Percentiles rank a stretch among this genome's conserved stretches.
Evolutionary conservation across 331 rosid genomes (phyloP).

Genomic region (Pyrus hybrid): DNA sequence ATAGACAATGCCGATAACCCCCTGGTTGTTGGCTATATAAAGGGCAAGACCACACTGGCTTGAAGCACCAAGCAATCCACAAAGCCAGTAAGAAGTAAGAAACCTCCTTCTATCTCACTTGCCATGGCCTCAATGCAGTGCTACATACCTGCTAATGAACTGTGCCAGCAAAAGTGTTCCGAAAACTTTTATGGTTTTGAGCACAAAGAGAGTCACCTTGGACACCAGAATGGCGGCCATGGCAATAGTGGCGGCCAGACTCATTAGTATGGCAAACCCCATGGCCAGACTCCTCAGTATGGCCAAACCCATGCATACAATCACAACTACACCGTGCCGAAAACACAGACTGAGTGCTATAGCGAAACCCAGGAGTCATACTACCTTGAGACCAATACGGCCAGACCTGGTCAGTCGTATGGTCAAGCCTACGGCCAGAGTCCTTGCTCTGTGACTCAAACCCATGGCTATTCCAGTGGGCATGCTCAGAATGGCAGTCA

Average conservation of each 20-base stretch:
- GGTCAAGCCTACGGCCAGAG: not conserved
- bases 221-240: not conserved
- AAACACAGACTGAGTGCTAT: not conserved
- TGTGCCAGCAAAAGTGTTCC: not conserved
- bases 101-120: not conserved
- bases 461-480: not conserved
- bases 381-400: not conserved
- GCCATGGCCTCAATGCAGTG: not conserved
- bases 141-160: not conserved
- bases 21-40: not conserved
- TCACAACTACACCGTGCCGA: not conserved
- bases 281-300: not conserved
- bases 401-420: not conserved
- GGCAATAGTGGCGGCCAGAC: not conserved
- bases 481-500: not conserved
- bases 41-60: not conserved
- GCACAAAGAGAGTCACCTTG: not conserved
- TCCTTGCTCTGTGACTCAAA: not conserved
- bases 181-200: not conserved
- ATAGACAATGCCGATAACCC: not conserved
- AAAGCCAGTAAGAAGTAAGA: not conserved
- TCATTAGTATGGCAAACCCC: not conserved
- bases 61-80: not conserved
- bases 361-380: not conserved
- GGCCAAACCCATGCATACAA: not conserved